phyloP scores from a whole-genome alignment of 2,329 filamentous ascomycete species.

The Cladosporium colombiae region DNA sequence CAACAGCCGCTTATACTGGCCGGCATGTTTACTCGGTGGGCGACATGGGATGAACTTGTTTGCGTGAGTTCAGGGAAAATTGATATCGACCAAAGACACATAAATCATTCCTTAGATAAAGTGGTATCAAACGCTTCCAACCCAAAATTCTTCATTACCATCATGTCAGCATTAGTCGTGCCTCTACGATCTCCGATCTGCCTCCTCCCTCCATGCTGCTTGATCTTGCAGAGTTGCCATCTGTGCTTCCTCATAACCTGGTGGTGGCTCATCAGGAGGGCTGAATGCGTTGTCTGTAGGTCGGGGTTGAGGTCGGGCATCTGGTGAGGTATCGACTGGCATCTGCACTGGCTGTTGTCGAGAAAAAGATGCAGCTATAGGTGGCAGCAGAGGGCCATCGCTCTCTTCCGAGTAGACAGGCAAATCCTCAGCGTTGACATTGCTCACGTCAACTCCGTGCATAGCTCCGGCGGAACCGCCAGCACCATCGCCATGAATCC shows the following conservation, averaged over 20 bases:
- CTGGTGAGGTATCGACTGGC: conserved; percentile 27
- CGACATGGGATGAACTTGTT: background rate
- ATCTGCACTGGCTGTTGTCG: conserved; percentile 27
- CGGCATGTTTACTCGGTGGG: background rate
- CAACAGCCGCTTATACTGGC: background rate
- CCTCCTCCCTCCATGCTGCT: conserved; percentile 56
- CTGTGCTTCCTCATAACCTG: conserved; percentile 89
- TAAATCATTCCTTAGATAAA: conserved; percentile 1
- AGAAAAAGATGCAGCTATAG: conserved; percentile 35
- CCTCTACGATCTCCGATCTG: conserved; percentile 14
- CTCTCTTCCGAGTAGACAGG: conserved; percentile 76
- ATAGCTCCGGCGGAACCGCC: conserved; percentile 39
- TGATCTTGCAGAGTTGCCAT: conserved; percentile 75
- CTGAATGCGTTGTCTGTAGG: conserved; percentile 41
- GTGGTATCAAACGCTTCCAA: conserved; percentile 16
- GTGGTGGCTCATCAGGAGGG: conserved; percentile 74
- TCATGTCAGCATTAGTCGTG: background rate
- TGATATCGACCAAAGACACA: background rate
- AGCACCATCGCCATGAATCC: conserved; percentile 37
- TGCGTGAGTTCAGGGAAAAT: background rate
- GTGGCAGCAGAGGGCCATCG: conserved; percentile 37
- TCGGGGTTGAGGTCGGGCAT: conserved; percentile 25
- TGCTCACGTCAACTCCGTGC: conserved; percentile 57
- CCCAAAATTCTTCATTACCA: background rate
- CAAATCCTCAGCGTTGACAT: conserved; percentile 79